A percentile compares a stretch with the other conserved stretches of the same genome.
phyloP scores from a whole-genome alignment of 768 basidiomycete species.

The Pleurotus citrinopileatus region DNA sequence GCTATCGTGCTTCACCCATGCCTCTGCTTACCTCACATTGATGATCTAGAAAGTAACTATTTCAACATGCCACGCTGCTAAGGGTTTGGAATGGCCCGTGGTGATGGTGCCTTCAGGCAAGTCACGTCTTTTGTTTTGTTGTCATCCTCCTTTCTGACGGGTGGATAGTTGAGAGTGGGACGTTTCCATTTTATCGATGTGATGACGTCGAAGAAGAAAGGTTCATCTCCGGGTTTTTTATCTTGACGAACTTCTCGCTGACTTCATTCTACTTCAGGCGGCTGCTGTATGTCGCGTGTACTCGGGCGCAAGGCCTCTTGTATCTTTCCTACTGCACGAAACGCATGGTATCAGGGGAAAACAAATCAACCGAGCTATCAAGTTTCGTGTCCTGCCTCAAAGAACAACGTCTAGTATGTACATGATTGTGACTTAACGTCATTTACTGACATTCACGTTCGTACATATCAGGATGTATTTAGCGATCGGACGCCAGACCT shows the following conservation, averaged over 20 bases:
- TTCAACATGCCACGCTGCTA: conserved; percentile 85
- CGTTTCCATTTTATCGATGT: conserved; percentile 71
- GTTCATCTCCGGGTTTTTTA: conserved; percentile 28
- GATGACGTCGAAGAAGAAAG: conserved; percentile 83
- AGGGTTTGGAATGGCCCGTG: conserved; percentile 91
- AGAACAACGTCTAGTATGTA: conserved; percentile 40
- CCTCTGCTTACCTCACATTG: not conserved
- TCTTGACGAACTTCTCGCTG: not conserved
- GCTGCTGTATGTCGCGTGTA: conserved; percentile 86
- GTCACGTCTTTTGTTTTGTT: not conserved
- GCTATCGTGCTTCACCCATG: not conserved
- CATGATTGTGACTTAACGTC: not conserved
- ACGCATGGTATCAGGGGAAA: conserved; percentile 55
- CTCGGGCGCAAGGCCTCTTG: conserved; percentile 73
- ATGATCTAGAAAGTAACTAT: conserved; percentile 71
- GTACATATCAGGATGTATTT: conserved; percentile 37
- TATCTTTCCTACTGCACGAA: conserved; percentile 50
- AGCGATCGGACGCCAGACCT: conserved; percentile 40
- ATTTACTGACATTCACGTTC: not conserved
- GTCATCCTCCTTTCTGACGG: not conserved
- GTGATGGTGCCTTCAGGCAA: conserved; percentile 75
- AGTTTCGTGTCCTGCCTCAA: conserved; percentile 51
- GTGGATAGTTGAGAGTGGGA: conserved; percentile 61
- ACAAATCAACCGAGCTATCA: conserved; percentile 49
- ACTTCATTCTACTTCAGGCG: conserved; percentile 42